Conservation (phyloP, 2,329 filamentous ascomycete genomes). For the Reticulascus tulasneorum region DNA sequence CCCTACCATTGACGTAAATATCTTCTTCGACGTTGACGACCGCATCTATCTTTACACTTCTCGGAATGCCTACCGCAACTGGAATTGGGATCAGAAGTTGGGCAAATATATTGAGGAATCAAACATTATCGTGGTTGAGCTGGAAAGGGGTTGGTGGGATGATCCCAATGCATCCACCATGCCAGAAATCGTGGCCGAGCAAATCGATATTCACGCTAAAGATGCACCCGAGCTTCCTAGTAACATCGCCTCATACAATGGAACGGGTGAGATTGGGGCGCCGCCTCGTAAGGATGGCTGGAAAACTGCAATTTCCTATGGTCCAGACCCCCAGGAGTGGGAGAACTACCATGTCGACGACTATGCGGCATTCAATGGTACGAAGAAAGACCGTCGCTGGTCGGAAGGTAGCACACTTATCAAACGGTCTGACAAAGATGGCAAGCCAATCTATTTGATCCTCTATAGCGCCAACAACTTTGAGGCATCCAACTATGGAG, state of each 20-base stretch:
- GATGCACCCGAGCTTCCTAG: constrained; percentile 20
- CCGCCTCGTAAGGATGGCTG: constrained; percentile 31
- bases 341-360: constrained; percentile 31
- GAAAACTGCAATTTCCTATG: constrained; percentile 31
- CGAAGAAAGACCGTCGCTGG: constrained; percentile 31
- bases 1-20: constrained; percentile 20
- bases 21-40: constrained; percentile 15
- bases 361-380: constrained; percentile 27
- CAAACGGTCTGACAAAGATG: constrained; percentile 15
- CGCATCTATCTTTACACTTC: constrained; percentile 24
- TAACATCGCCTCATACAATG: constrained; percentile 29
- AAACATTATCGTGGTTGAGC: constrained; percentile 31
- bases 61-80: constrained; percentile 31
- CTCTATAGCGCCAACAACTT: constrained; percentile 30
- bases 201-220: constrained; percentile 22
- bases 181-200: constrained; percentile 25
- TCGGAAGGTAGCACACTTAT: constrained; percentile 30
- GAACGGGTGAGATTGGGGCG: constrained; percentile 26
- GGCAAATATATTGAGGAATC: constrained; percentile 33
- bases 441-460: constrained; percentile 25
- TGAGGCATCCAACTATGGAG: constrained; percentile 32
- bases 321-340: constrained; percentile 28
- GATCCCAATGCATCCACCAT: constrained; percentile 27
- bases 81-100: constrained; percentile 29
- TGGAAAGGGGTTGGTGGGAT: constrained; percentile 30